Conservation (phyloP, 2,329 filamentous ascomycete genomes). For the Blastomyces parvus region DNA sequence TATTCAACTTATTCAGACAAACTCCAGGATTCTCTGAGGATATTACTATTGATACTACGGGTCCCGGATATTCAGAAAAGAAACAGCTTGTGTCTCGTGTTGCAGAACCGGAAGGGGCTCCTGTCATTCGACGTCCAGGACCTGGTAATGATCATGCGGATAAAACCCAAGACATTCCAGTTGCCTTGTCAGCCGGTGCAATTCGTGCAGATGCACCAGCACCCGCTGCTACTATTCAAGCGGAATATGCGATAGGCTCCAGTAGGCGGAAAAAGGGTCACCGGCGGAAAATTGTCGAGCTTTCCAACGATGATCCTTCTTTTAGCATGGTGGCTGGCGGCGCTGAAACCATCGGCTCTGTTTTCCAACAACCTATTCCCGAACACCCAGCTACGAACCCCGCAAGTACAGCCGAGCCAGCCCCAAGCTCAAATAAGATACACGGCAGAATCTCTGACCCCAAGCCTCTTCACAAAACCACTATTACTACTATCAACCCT, state of each 20-base stretch:
- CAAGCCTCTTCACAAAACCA: background rate
- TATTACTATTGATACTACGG: constrained; percentile 74
- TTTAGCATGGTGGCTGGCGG: background rate
- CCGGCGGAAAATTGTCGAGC: constrained; percentile 49
- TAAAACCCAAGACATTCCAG: constrained; percentile 8
- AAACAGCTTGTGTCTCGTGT: constrained; percentile 74
- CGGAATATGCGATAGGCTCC: constrained; percentile 26
- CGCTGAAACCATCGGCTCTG: background rate
- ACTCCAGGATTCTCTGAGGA: constrained; percentile 87
- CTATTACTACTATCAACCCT: background rate
- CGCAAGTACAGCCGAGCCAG: background rate
- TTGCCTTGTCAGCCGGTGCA: constrained; percentile 12
- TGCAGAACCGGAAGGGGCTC: constrained; percentile 64
- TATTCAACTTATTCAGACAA: constrained; percentile 91
- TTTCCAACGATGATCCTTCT: constrained; percentile 38
- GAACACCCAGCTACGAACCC: background rate
- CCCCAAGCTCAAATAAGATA: background rate
- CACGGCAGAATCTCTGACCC: background rate
- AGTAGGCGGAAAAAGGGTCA: constrained; percentile 41
- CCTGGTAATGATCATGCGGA: constrained; percentile 45
- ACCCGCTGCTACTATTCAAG: constrained; percentile 14
- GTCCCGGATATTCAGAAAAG: constrained; percentile 75
- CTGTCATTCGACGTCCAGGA: constrained; percentile 61
- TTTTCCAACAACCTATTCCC: background rate
- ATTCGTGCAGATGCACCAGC: constrained; percentile 8